Percentiles rank a stretch among this genome's conserved stretches.
Evolutionary conservation across 345 rosid species (phyloP).

Genomic region (Moricandia arvensis): DNA sequence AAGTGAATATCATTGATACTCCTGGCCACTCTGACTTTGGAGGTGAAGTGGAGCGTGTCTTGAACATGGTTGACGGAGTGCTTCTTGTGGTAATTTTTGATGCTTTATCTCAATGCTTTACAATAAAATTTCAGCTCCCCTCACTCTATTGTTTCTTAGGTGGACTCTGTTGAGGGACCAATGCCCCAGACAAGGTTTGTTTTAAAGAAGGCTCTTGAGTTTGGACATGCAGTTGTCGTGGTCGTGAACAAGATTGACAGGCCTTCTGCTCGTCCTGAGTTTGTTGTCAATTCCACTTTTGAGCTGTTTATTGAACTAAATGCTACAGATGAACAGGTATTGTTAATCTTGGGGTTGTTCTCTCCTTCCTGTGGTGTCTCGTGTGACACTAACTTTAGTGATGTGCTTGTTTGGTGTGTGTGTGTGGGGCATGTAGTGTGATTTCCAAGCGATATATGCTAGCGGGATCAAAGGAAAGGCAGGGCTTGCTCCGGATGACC

Average conservation of each 20-base stretch:
- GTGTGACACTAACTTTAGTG: background rate
- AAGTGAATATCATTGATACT: constrained; percentile 91
- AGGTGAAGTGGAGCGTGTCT: constrained; percentile 98
- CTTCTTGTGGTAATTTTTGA: constrained; percentile 78
- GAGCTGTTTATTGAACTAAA: constrained; percentile 93
- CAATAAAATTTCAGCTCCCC: background rate
- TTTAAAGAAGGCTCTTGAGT: constrained; percentile 93
- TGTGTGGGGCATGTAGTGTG: constrained; percentile 57
- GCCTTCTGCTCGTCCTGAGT: constrained; percentile 94
- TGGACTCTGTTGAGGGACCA: constrained; percentile 99
- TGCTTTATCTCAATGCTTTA: constrained; percentile 15
- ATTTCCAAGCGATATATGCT: constrained; percentile 93
- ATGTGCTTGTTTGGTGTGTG: background rate
- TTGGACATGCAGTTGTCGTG: constrained; percentile 93
- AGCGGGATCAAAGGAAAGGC: constrained; percentile 95
- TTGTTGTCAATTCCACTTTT: constrained; percentile 90
- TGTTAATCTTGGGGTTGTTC: constrained; percentile 4
- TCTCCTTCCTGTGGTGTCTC: constrained; percentile 4
- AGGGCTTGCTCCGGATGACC: constrained; percentile 79
- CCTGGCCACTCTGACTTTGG: constrained; percentile 99
- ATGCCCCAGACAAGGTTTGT: constrained; percentile 99
- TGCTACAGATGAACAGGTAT: constrained; percentile 98
- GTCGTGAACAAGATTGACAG: constrained; percentile 97
- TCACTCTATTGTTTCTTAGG: constrained; percentile 41
- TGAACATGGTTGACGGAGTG: constrained; percentile 99